Percentiles rank a stretch among this genome's conserved stretches.
Conservation (phyloP, 2,329 filamentous ascomycete species). For the Coniella lustricola region DNA sequence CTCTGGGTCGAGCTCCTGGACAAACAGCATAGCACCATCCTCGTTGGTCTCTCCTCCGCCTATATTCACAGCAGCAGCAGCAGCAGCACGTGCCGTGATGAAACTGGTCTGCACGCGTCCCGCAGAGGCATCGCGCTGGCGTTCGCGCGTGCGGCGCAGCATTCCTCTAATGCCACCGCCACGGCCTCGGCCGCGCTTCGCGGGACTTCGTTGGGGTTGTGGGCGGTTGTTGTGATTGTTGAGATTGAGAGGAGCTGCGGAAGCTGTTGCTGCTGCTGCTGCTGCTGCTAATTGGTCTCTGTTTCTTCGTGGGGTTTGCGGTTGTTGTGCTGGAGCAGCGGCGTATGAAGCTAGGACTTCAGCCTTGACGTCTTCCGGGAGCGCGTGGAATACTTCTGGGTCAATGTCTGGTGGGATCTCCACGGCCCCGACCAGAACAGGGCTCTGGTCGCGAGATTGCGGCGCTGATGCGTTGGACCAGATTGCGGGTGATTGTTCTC, state of each 20-base stretch:
- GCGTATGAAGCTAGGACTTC: conserved; percentile 73
- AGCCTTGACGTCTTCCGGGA: conserved; percentile 78
- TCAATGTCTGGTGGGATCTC: conserved; percentile 71
- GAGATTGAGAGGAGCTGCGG: no score
- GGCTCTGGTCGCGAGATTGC: conserved; percentile 34
- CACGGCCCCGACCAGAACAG: conserved; percentile 21
- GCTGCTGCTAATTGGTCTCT: conserved; percentile 21
- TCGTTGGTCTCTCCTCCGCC: conserved; percentile 29
- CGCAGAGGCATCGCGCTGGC: conserved; percentile 46
- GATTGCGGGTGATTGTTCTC: conserved; percentile 24
- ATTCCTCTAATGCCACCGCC: conserved; percentile 26
- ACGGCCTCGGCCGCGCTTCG: conserved; percentile 50
- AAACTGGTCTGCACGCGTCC: conserved; percentile 71
- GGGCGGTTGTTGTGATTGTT: conserved; percentile 33
- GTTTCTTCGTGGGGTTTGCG: conserved; percentile 51
- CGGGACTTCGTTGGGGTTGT: conserved; percentile 53
- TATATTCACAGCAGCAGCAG: conserved; percentile 22
- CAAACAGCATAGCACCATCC: no score
- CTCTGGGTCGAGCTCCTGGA: conserved; percentile 54
- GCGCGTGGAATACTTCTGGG: conserved; percentile 70
- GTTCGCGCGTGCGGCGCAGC: conserved; percentile 40
- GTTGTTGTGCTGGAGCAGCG: conserved; percentile 32
- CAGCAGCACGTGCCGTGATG: conserved; percentile 33
- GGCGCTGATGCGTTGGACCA: conserved; percentile 2
- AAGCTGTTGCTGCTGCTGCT: no score